phyloP scores from a whole-genome alignment of 1,139 yeast genomes.

The Candida sanyaensis region DNA sequence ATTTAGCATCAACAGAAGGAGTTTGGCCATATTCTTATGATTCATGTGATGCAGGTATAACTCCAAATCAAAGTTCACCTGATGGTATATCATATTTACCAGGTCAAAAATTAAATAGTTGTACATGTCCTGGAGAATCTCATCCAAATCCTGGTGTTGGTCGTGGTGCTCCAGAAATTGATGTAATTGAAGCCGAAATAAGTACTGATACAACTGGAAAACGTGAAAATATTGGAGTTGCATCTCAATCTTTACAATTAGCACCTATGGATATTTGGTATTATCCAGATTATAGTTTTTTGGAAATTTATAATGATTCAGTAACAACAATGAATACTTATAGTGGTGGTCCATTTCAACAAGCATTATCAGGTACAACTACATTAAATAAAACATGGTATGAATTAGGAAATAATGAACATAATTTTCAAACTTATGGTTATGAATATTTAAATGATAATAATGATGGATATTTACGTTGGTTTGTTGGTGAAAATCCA shows the following conservation, averaged over 20 bases:
- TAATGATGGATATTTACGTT: slow-evolving; percentile 69
- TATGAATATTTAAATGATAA: slow-evolving; percentile 74
- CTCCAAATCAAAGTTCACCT: slow-evolving; percentile 79
- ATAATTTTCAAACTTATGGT: slow-evolving; percentile 69
- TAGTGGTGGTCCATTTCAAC: slow-evolving; percentile 85
- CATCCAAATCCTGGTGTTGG: slow-evolving; percentile 83
- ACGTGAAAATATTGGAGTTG: slow-evolving; percentile 54
- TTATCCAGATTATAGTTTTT: slow-evolving; percentile 72
- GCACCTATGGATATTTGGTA: slow-evolving; percentile 92
- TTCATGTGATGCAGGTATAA: slow-evolving; percentile 83
- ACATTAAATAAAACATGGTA: slow-evolving; percentile 77
- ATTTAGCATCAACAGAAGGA: slow-evolving; percentile 75
- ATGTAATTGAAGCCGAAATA: slow-evolving; percentile 76
- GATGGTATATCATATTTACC: slow-evolving; percentile 82
- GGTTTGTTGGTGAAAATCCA: slow-evolving; percentile 78
- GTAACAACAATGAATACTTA: slow-evolving; percentile 74
- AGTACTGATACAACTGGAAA: slow-evolving; percentile 30
- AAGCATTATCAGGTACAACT: slow-evolving; percentile 77
- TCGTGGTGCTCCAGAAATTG: slow-evolving; percentile 91
- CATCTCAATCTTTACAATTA: slow-evolving; percentile 79
- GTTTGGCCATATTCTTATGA: slow-evolving; percentile 91
- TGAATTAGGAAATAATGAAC: slow-evolving; percentile 52
- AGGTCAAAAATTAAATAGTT: slow-evolving; percentile 69
- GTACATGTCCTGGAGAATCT: slow-evolving; percentile 75
- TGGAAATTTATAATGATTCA: slow-evolving; percentile 61